Base-by-base conservation (phyloP, 331 rosid genomes). In the Quercus tomentella region DNA sequence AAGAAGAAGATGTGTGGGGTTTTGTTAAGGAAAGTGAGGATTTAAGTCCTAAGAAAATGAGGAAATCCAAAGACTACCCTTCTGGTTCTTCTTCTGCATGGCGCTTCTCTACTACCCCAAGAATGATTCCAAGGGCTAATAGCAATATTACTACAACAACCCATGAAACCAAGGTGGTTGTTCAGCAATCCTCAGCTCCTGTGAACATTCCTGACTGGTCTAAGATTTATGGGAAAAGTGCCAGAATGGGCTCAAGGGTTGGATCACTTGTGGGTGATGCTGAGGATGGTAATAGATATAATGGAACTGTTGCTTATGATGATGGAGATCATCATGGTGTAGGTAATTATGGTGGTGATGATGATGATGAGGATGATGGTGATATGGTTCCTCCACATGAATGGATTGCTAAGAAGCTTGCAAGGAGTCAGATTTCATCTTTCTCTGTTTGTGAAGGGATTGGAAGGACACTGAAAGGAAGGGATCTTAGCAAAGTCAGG, bases 401-500 rank as follows among this genome's bases (percentile, higher is more conserved):
- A 88, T 93, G 94, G 97, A 80, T 95, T 66, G 94, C 99, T 68
- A 95, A 86, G 78, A 95, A 82, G 91, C 93, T 90, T 60, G 97
- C 92, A 82, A 92, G 91, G 82, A 94, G 72, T 72, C 96, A 92
- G 85, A 92, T 92, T 85, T 92, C 96, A 52, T 92, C 97, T 10
- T 95, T 91, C 79, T 95, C 97, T 71, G 94, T 95, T 43, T 93
- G 96, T 81, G 99, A 95, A 91, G 98, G 98, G 26, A 80, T 82
- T 37, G 98, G 99, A 15, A 93, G 99, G 81, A 95, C 94, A 11
- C 91, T 95, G 63, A 95, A 95, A 86, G 99, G 99, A 15, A 91
- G 99, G 86, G 99, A 95, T 86, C 94, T 95, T 51, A 95, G 97
- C 90, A 95, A 89, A 84, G 92, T 95, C 54, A 93, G 99, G 73